phyloP scores from a whole-genome alignment of 768 basidiomycete species.

The Boletus tylopilopsis region DNA sequence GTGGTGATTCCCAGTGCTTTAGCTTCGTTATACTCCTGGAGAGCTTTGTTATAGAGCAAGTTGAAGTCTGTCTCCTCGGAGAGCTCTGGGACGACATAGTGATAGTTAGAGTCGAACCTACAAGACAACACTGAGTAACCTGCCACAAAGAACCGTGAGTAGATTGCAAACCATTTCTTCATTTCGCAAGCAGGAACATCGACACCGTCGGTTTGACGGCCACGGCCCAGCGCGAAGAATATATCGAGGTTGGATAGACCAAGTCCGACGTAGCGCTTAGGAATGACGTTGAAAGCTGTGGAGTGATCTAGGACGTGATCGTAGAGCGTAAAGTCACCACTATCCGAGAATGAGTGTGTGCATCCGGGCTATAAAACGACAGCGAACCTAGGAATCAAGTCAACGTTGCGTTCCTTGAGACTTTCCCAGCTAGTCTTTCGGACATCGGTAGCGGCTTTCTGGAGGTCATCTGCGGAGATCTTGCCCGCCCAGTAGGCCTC shows the following conservation, averaged over 20 bases:
- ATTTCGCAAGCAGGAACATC: slow-evolving; percentile 98
- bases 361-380: slow-evolving; percentile 1
- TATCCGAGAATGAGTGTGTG: slow-evolving; percentile 34
- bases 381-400: slow-evolving; percentile 84
- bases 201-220: slow-evolving; percentile 89
- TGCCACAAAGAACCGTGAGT: background rate
- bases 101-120: slow-evolving; percentile 99
- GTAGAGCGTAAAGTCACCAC: slow-evolving; percentile 98
- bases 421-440: slow-evolving; percentile 85
- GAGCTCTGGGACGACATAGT: slow-evolving; percentile 97
- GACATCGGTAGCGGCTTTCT: slow-evolving; percentile 81
- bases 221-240: slow-evolving; percentile 99
- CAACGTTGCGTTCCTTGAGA: slow-evolving; percentile 82
- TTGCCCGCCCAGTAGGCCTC: slow-evolving; percentile 99
- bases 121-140: slow-evolving; percentile 2
- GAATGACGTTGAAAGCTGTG: slow-evolving; percentile 93
- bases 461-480: slow-evolving; percentile 80
- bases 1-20: slow-evolving; percentile 84
- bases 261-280: slow-evolving; percentile 86
- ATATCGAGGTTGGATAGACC: slow-evolving; percentile 87
- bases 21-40: slow-evolving; percentile 93
- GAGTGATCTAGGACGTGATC: slow-evolving; percentile 99
- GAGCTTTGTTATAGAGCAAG: slow-evolving; percentile 91
- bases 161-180: slow-evolving; percentile 89
- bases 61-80: slow-evolving; percentile 90